These are phyloP conservation scores for Candida sonorensis DNA, from an alignment of 805 yeast species.

Conservation along the genomic window DNA sequence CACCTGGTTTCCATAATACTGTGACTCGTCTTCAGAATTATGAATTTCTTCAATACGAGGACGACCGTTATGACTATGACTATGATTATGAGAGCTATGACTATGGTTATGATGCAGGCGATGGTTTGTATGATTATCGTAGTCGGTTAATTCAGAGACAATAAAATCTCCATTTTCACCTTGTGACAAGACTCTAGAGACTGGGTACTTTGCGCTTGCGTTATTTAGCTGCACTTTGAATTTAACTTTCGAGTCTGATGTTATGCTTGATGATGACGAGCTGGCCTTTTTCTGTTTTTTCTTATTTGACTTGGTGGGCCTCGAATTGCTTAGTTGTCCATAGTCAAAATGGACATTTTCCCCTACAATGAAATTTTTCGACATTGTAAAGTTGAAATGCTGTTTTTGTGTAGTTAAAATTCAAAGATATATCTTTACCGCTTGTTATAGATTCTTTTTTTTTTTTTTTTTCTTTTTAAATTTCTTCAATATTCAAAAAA, in stretches of 20 bases:
- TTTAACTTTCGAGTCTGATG: slow-evolving; percentile 3
- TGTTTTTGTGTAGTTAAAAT: too few species aligned
- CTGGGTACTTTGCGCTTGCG: slow-evolving; percentile 61
- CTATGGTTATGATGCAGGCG: too few species aligned
- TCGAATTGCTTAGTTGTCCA: slow-evolving; percentile 3
- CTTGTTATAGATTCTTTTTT: too few species aligned
- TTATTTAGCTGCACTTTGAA: slow-evolving; percentile 43
- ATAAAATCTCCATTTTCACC: slow-evolving; percentile 68
- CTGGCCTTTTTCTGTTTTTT: slow-evolving; percentile 13
- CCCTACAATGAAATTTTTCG: slow-evolving; percentile 22
- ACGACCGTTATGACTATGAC: too few species aligned
- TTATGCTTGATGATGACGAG: slow-evolving; percentile 4
- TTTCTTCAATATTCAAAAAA: too few species aligned
- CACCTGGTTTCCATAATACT: too few species aligned
- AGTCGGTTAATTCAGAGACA: slow-evolving; percentile 45
- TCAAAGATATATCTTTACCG: too few species aligned
- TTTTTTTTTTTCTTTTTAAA: too few species aligned
- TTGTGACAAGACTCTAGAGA: slow-evolving; percentile 62
- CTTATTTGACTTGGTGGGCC: slow-evolving; percentile 11
- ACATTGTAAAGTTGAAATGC: slow-evolving; percentile 8
- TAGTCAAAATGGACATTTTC: slow-evolving; percentile 26
- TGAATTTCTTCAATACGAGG: too few species aligned
- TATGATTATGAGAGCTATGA: too few species aligned
- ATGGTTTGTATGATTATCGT: slow-evolving; percentile 3
- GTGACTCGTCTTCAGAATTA: not conserved